Conservation (phyloP, 1,139 yeast genomes). For the Lodderomyces parapsilosis region DNA sequence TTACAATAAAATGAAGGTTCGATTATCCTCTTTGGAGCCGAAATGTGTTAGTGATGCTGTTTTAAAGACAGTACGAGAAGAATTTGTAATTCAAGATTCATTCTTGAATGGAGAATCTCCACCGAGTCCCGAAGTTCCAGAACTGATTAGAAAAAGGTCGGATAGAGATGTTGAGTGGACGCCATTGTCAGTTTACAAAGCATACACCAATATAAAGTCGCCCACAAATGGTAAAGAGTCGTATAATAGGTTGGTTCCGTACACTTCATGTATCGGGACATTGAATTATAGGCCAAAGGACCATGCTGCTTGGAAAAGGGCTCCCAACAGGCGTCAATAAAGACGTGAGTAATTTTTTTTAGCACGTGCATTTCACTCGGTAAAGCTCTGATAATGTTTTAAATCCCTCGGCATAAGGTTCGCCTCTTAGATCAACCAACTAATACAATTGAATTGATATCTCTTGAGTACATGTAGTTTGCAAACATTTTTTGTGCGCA, state of each 20-base stretch:
- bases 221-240: constrained; percentile 23
- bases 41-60: constrained; percentile 18
- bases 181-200: constrained; percentile 36
- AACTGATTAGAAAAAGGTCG: constrained; percentile 21
- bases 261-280: constrained; percentile 17
- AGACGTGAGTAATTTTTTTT: neutral
- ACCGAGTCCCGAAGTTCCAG: constrained; percentile 12
- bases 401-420: too few species aligned
- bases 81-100: constrained; percentile 17
- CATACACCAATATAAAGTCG: constrained; percentile 33
- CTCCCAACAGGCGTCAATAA: constrained; percentile 18
- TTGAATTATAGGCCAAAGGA: constrained; percentile 17
- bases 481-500: too few species aligned
- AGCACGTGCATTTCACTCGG: too few species aligned
- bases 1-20: constrained; percentile 12
- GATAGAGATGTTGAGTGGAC: constrained; percentile 29
- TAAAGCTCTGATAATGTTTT: too few species aligned
- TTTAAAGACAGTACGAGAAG: constrained; percentile 19
- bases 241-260: constrained; percentile 16
- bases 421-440: too few species aligned
- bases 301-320: constrained; percentile 22
- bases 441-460: too few species aligned
- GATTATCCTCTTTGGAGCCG: constrained; percentile 15
- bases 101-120: constrained; percentile 13
- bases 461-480: too few species aligned